Base-by-base conservation (phyloP, 805 yeast genomes). In the Candida anglica region DNA sequence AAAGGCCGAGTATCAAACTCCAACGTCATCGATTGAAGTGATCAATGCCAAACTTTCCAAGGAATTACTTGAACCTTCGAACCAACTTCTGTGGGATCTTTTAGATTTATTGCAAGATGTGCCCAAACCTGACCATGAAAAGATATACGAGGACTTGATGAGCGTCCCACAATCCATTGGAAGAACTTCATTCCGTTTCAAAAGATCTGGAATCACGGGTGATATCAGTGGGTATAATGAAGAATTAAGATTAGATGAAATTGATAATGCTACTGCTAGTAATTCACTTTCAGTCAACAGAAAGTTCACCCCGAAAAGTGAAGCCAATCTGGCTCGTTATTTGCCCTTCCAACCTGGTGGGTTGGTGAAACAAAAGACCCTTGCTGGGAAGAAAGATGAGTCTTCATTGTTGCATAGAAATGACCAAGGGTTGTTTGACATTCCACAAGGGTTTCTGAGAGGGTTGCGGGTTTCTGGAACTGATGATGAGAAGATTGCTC, bases 271-370 rank as follows among this genome's bases (percentile, higher is more conserved):
- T 6, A 75, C 75, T 28, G 75, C 88, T 11, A 69, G 80, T 9
- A 81, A 79, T 39, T 83, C 95, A 0, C 63, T 88, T 29, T 81
- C 95, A 1, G 54, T 88, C 38, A 77, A 75, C 19, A 69, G 98
- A 42, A 73, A 79, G 34, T 73, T 78, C 41, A 77, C 79, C 11
- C 69, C 82, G 5, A 76, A 75, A 42, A 65, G 65, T n/a, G 81
- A 77, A 26, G 60, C 86, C 3, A 65, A 70, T 0, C 68, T 77
- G 3, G 70, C 94, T 0, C 73, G 78, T 14, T 84, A 74, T 47
- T 60, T 91, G 48, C 98, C 98, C 0, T 93, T 93, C 52, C 80
- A 82, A 38, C 98, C 98, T 0, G 98, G 98, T 44, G 97, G 98
- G 2, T 53, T 69, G 26, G 55, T 48, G 19, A 48, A 54, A 15